Conservation (phyloP, 306 rosid genomes). For the Dryas octopetala region DNA sequence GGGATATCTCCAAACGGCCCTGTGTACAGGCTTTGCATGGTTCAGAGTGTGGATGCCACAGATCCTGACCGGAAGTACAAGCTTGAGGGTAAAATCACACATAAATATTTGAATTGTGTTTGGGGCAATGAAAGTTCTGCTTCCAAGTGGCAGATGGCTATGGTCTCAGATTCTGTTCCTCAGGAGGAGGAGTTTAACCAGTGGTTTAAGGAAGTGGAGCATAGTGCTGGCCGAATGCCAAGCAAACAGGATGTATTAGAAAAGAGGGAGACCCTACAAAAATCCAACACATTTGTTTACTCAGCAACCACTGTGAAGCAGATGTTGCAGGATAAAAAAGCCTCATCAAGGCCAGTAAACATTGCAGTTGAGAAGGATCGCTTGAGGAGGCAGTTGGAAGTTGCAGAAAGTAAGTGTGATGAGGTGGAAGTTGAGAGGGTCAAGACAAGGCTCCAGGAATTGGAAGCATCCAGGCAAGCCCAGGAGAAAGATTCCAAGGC, state of each 20-base stretch:
- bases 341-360: slow-evolving; percentile 50
- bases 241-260: slow-evolving; percentile 39
- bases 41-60: slow-evolving; percentile 46
- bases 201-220: slow-evolving; percentile 48
- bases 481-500: slow-evolving; percentile 48
- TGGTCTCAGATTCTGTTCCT: slow-evolving; percentile 57
- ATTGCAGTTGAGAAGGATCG: slow-evolving; percentile 63
- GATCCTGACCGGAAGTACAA: slow-evolving; percentile 36
- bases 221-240: slow-evolving; percentile 49
- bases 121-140: slow-evolving; percentile 63
- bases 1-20: slow-evolving; percentile 49
- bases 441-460: slow-evolving; percentile 37
- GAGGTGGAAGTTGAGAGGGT: slow-evolving; percentile 44
- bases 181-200: slow-evolving; percentile 54
- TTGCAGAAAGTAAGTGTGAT: slow-evolving; percentile 43
- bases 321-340: slow-evolving; percentile 62
- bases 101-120: slow-evolving; percentile 52
- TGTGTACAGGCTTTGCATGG: slow-evolving; percentile 58
- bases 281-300: slow-evolving; percentile 44
- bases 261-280: slow-evolving; percentile 54
- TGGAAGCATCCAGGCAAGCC: slow-evolving; percentile 46
- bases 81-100: slow-evolving; percentile 54
- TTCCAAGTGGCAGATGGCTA: slow-evolving; percentile 48
- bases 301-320: slow-evolving; percentile 61
- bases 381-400: slow-evolving; percentile 48